Conservation (phyloP, 805 yeast species). For the Myxozyma nipponensis region DNA sequence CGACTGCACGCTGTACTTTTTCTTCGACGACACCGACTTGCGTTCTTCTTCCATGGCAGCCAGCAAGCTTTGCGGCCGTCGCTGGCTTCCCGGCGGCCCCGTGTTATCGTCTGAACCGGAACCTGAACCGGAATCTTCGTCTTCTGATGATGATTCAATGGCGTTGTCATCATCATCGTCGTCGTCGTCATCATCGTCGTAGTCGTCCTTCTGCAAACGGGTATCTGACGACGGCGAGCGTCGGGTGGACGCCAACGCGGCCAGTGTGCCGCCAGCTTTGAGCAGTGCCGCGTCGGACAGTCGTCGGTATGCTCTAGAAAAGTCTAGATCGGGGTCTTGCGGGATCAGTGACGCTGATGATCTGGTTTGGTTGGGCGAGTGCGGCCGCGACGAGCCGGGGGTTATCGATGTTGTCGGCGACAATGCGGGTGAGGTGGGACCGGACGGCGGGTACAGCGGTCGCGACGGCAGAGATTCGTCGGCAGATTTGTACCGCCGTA, state of each 20-base stretch:
- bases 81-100: constrained; percentile 24
- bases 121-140: constrained; percentile 28
- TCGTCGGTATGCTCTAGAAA: constrained; percentile 27
- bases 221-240: constrained; percentile 22
- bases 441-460: constrained; percentile 6
- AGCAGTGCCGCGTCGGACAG: constrained; percentile 28
- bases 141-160: constrained; percentile 28
- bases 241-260: constrained; percentile 13
- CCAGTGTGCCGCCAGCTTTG: constrained; percentile 30
- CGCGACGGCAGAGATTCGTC: constrained; percentile 12
- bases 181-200: constrained; percentile 25
- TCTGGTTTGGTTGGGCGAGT: constrained; percentile 9
- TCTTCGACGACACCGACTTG: constrained; percentile 27
- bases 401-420: constrained; percentile 6
- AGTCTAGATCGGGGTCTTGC: constrained; percentile 15
- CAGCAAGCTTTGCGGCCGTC: constrained; percentile 28
- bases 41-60: constrained; percentile 35
- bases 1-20: constrained; percentile 29
- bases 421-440: constrained; percentile 8
- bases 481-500: constrained; percentile 21
- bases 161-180: constrained; percentile 11
- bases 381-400: constrained; percentile 17
- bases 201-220: constrained; percentile 27
- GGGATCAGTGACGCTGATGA: constrained; percentile 4
- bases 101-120: constrained; percentile 9